A percentile compares a stretch with the other conserved stretches of the same genome.
phyloP scores from a whole-genome alignment of 2,329 filamentous ascomycete genomes.

The Paraphaeosphaeria minitans region DNA sequence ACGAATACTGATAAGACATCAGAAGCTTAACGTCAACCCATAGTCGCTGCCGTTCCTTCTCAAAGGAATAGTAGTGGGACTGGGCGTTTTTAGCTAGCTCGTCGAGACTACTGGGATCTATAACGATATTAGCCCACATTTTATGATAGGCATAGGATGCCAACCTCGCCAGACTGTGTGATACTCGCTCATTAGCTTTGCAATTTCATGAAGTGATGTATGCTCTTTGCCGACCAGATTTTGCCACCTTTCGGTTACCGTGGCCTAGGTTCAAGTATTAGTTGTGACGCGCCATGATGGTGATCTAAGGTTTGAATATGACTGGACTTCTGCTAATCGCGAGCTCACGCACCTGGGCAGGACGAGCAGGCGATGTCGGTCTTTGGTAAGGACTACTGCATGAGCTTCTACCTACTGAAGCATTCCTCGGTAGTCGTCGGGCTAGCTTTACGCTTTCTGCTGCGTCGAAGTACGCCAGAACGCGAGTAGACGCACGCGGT shows the following conservation, averaged over 20 bases:
- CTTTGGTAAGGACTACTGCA: neutral
- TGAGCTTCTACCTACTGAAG: neutral
- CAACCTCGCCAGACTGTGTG: constrained; percentile 6
- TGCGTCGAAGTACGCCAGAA: constrained; percentile 11
- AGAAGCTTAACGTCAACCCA: constrained; percentile 2
- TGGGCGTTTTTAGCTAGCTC: neutral
- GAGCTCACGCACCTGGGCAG: neutral
- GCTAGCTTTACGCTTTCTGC: constrained; percentile 8
- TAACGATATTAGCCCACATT: neutral
- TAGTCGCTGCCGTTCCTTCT: neutral
- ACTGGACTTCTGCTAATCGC: neutral
- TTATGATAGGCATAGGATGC: neutral
- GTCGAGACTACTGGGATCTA: constrained; percentile 1
- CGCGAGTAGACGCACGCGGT: constrained; percentile 11
- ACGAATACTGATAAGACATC: neutral
- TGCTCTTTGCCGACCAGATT: constrained; percentile 5
- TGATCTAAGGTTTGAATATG: neutral
- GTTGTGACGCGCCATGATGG: neutral
- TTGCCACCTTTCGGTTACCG: constrained; percentile 5
- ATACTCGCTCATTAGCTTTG: constrained; percentile 8
- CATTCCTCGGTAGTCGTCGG: neutral
- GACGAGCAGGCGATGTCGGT: neutral
- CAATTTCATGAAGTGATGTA: neutral
- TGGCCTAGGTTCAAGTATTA: neutral
- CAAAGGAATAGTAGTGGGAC: neutral